These are phyloP conservation scores for Emergomyces orientalis DNA, from an alignment of 2,329 filamentous ascomycete species.

Conservation along the genomic window DNA sequence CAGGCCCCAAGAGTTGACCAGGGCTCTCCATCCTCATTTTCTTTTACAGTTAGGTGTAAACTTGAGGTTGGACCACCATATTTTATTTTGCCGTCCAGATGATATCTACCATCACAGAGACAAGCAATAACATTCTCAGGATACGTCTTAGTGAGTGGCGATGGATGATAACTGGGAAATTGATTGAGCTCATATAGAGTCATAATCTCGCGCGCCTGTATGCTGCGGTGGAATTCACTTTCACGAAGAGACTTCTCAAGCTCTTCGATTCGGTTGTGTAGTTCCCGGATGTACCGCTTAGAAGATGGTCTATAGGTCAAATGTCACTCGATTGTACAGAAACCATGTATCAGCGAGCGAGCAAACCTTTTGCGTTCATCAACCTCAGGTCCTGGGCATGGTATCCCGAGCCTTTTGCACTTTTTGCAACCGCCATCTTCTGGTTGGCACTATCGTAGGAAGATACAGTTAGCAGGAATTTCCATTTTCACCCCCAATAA, in stretches of 20 bases:
- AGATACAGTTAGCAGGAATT: neutral
- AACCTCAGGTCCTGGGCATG: slow-evolving; percentile 10
- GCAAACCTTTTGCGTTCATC: slow-evolving; percentile 10
- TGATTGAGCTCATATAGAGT: slow-evolving; percentile 8
- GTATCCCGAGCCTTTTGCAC: slow-evolving; percentile 11
- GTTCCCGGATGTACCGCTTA: slow-evolving; percentile 14
- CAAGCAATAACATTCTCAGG: slow-evolving; percentile 7
- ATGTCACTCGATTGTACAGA: neutral
- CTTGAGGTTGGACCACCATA: slow-evolving; percentile 10
- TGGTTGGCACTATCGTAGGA: slow-evolving; percentile 4
- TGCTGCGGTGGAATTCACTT: slow-evolving; percentile 3
- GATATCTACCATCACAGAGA: slow-evolving; percentile 11
- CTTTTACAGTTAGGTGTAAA: slow-evolving; percentile 8
- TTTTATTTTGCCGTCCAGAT: slow-evolving; percentile 5
- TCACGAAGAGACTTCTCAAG: slow-evolving; percentile 13
- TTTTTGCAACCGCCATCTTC: slow-evolving; percentile 12
- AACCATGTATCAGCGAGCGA: neutral
- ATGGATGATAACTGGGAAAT: slow-evolving; percentile 8
- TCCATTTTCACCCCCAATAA: neutral
- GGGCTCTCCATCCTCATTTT: slow-evolving; percentile 1
- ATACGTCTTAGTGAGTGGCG: slow-evolving; percentile 1
- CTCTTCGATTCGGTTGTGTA: slow-evolving; percentile 12
- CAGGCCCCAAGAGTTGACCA: slow-evolving; percentile 7
- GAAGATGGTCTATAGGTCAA: slow-evolving; percentile 11
- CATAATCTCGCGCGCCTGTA: slow-evolving; percentile 1